These are phyloP conservation scores for Ophiostoma himal-ulmi DNA, from an alignment of 2,329 filamentous ascomycete species.

Conservation along the genomic window DNA sequence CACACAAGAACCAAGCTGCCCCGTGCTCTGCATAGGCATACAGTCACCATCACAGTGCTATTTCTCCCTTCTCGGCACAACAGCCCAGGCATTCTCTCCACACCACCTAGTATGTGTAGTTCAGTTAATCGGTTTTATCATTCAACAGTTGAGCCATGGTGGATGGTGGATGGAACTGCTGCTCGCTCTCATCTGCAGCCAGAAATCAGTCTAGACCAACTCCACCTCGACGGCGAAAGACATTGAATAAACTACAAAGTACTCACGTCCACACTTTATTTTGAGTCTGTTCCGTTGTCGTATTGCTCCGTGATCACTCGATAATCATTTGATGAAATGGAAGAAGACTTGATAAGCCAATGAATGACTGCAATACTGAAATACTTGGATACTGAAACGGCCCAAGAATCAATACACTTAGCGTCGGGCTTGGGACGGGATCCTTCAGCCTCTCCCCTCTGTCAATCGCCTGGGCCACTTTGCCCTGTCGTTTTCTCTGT, in stretches of 20 bases:
- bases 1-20: background rate
- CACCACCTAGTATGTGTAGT: background rate
- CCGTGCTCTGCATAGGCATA: background rate
- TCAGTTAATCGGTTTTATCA: background rate
- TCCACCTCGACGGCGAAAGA: constrained; percentile 3
- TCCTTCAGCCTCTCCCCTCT: constrained; percentile 7
- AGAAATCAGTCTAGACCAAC: background rate
- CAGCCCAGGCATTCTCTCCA: constrained; percentile 4
- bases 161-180: too few species aligned
- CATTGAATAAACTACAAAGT: background rate
- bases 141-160: background rate
- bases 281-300: background rate
- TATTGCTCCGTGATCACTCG: constrained; percentile 2
- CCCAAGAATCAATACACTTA: background rate
- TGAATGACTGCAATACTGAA: too few species aligned
- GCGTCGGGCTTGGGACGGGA: background rate
- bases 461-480: too few species aligned
- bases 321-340: background rate
- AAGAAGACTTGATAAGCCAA: background rate
- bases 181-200: too few species aligned
- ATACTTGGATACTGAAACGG: background rate
- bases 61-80: background rate
- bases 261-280: background rate
- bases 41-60: background rate
- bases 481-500: background rate